Base-by-base conservation (phyloP, 441 rosid genomes). In the Populus hybrid region DNA sequence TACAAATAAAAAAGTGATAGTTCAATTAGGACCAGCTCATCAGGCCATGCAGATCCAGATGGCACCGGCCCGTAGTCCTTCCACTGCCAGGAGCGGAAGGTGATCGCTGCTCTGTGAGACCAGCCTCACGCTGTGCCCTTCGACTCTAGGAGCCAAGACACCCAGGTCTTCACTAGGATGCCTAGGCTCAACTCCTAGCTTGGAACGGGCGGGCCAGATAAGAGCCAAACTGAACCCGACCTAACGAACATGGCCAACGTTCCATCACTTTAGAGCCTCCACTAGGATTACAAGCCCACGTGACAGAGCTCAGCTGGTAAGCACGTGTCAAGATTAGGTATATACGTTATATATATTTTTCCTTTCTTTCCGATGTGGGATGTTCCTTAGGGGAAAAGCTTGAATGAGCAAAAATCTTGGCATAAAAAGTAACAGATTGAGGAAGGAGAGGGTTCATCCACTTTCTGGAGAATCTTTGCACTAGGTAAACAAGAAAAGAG, bases 251-350 rank as follows among this genome's bases (percentile, higher is more conserved):
- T 6, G 1, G 9, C 0, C 21, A 5, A 53, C 21, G 3, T 53
- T 1, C 61, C 61, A 53, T 6, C 61, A 53, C 61, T 2, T 53
- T 1, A 18, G 6, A 6, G 61, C 61, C 9, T 8, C 61, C 2
- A 53, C 21, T 18, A 0, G 4, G 32, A 0, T 30, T 30, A 30
- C 32, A 30, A 30, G 32, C 32, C 32, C 32, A 0, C 32, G 32
- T 4, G 7, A n/a, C 18, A 0, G 21, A 1, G 61, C 61, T 53
- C 61, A 53, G 61, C 21, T 53, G 61, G 3, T 5, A 0, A 0
- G 21, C 61, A 0, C 0, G 0, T 0, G 19, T 50, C 6, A 0
- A 2, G 0, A 0, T 16, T 16, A 0, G 7, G 1, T 1, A 3
- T 46, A 46, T 46, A 1, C 0, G 0, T 0, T 0, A 0, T 0